phyloP scores from a whole-genome alignment of 1,284 basidiomycete species.

The Leccinum griseonigrum region DNA sequence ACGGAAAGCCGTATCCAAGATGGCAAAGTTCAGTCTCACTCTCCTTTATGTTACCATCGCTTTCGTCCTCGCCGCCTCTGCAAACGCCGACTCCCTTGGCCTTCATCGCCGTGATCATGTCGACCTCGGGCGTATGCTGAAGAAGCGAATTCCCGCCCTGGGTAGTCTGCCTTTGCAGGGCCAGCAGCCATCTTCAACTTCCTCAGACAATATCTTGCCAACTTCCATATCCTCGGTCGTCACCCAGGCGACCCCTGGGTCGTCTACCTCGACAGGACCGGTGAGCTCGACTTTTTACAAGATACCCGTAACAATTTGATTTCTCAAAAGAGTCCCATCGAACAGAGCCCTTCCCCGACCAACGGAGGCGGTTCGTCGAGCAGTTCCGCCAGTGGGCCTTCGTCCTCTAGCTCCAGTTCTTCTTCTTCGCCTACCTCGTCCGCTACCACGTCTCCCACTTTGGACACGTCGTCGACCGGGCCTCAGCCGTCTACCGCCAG shows the following conservation, averaged over 20 bases:
- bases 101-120: slow-evolving; percentile 52
- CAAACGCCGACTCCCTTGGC: slow-evolving; percentile 46
- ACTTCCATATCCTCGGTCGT: slow-evolving; percentile 1
- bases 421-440: slow-evolving; percentile 17
- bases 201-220: neutral
- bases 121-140: slow-evolving; percentile 62
- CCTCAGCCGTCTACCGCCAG: slow-evolving; percentile 16
- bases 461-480: slow-evolving; percentile 15
- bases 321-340: slow-evolving; percentile 5
- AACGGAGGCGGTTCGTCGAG: slow-evolving; percentile 4
- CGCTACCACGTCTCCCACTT: slow-evolving; percentile 15
- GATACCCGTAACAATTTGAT: neutral
- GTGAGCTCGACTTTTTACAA: slow-evolving; percentile 17
- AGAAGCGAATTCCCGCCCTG: slow-evolving; percentile 48
- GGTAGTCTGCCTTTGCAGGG: slow-evolving; percentile 4
- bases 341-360: slow-evolving; percentile 18
- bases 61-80: slow-evolving; percentile 43
- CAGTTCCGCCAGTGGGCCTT: slow-evolving; percentile 11
- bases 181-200: slow-evolving; percentile 12
- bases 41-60: slow-evolving; percentile 58
- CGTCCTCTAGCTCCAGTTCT: slow-evolving; percentile 17
- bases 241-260: slow-evolving; percentile 9
- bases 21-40: slow-evolving; percentile 49
- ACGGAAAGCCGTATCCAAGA: slow-evolving; percentile 9
- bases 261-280: slow-evolving; percentile 16